These are phyloP conservation scores for Beta vulgaris DNA, from an alignment of 148 eudicot genomes.

Conservation along the genomic window DNA sequence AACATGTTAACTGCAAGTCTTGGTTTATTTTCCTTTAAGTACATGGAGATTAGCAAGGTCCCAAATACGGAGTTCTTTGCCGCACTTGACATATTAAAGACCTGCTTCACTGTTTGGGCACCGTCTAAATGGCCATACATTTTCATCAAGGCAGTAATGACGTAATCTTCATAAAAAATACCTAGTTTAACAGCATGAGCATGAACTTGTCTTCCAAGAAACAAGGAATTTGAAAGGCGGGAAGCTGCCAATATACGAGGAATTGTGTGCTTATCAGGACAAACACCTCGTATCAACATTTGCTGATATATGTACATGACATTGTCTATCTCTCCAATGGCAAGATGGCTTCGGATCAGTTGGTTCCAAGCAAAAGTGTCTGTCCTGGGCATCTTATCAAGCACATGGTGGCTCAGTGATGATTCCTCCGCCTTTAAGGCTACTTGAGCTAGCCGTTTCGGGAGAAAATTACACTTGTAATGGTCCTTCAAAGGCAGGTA, in stretches of 20 bases:
- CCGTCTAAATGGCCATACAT: constrained; percentile 54
- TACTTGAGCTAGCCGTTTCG: constrained; percentile 14
- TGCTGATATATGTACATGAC: constrained; percentile 42
- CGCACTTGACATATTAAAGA: constrained; percentile 35
- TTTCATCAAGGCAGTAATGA: constrained; percentile 59
- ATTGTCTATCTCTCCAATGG: constrained; percentile 29
- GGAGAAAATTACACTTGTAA: not conserved
- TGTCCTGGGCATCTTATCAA: constrained; percentile 43
- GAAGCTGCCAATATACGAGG: constrained; percentile 58
- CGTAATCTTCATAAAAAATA: constrained; percentile 43
- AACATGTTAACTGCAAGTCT: constrained; percentile 51
- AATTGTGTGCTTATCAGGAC: constrained; percentile 64
- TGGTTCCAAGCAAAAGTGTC: constrained; percentile 63
- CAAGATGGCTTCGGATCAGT: constrained; percentile 47
- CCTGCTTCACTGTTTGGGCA: constrained; percentile 40
- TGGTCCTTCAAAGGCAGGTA: constrained; percentile 10
- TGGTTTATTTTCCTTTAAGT: constrained; percentile 43
- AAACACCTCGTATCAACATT: constrained; percentile 53
- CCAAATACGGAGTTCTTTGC: constrained; percentile 37
- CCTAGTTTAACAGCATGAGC: constrained; percentile 61
- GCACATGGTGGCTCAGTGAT: constrained; percentile 29
- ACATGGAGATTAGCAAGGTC: constrained; percentile 54
- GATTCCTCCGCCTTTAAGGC: constrained; percentile 19
- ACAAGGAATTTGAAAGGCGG: constrained; percentile 32
- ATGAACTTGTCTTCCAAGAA: constrained; percentile 59